These are phyloP conservation scores for Tolypocladium tundrense DNA, from an alignment of 2,329 filamentous ascomycete species.

Conservation along the genomic window DNA sequence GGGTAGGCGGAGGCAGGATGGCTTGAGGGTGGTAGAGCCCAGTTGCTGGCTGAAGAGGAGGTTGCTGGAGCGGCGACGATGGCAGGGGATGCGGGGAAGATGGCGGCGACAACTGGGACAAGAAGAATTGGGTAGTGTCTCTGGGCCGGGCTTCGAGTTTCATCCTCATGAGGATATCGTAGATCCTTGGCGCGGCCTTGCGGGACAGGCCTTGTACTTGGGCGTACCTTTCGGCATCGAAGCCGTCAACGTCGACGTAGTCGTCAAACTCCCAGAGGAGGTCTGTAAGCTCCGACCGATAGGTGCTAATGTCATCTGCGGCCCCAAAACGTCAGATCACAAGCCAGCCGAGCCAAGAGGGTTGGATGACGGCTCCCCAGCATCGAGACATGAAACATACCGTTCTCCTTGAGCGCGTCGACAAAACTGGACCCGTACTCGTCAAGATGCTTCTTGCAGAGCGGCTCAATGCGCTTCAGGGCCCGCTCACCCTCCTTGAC, in stretches of 20 bases:
- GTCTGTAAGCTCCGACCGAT: conserved; percentile 35
- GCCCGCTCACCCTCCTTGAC: conserved; percentile 38
- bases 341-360: background rate
- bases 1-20: background rate
- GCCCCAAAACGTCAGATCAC: background rate
- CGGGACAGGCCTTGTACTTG: conserved; percentile 37
- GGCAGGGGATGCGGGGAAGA: conserved; percentile 9
- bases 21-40: background rate
- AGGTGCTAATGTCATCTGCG: conserved; percentile 38
- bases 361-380: background rate
- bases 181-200: conserved; percentile 36
- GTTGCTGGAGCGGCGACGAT: conserved; percentile 3
- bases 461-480: conserved; percentile 38
- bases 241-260: conserved; percentile 36
- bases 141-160: conserved; percentile 31
- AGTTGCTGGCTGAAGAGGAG: background rate
- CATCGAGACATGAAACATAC: conserved; percentile 21
- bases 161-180: conserved; percentile 43
- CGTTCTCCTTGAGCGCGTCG: conserved; percentile 41
- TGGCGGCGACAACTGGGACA: conserved; percentile 17
- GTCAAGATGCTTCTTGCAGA: conserved; percentile 36
- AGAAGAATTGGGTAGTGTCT: conserved; percentile 15
- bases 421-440: conserved; percentile 41
- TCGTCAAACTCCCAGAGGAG: conserved; percentile 49
- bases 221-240: conserved; percentile 38